Percentiles rank a stretch among this genome's conserved stretches.
These are phyloP conservation scores for Cymbopogon citratus DNA, from an alignment of 176 grass and related monocot genomes.

Conservation along the genomic window DNA sequence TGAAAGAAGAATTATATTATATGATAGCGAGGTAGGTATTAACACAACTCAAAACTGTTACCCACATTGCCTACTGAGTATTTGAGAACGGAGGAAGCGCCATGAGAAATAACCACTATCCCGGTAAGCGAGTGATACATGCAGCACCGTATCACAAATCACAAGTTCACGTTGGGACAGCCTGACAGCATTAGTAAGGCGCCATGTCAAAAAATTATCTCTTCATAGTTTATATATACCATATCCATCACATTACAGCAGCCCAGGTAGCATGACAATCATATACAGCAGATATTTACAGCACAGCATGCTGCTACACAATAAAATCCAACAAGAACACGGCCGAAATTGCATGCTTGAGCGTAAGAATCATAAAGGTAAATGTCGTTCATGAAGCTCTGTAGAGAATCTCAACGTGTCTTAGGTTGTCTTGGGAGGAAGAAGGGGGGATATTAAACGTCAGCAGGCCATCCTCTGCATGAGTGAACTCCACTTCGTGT, in stretches of 20 bases:
- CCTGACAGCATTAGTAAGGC: background rate
- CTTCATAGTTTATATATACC: background rate
- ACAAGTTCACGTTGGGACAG: background rate
- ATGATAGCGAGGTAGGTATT: too few relatives aligned
- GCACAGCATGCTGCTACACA: background rate
- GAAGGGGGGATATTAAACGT: slow-evolving; percentile 16
- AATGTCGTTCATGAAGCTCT: background rate
- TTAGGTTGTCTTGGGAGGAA: background rate
- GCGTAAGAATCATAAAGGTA: background rate
- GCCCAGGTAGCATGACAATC: background rate
- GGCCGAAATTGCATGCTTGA: background rate
- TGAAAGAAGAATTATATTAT: too few relatives aligned
- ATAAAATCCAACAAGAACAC: background rate
- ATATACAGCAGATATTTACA: background rate
- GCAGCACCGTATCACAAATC: background rate
- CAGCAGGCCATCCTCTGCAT: slow-evolving; percentile 22
- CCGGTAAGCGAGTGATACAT: too few relatives aligned
- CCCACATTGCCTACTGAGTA: too few relatives aligned
- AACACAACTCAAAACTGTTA: too few relatives aligned
- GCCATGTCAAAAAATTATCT: background rate
- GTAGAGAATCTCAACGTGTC: slow-evolving; percentile 27
- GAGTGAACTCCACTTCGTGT: slow-evolving; percentile 29
- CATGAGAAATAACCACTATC: too few relatives aligned
- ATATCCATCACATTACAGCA: background rate
- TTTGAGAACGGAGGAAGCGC: too few relatives aligned